Evolutionary conservation across 768 basidiomycete genomes (phyloP).

Genomic region (Amanita rimosa): DNA sequence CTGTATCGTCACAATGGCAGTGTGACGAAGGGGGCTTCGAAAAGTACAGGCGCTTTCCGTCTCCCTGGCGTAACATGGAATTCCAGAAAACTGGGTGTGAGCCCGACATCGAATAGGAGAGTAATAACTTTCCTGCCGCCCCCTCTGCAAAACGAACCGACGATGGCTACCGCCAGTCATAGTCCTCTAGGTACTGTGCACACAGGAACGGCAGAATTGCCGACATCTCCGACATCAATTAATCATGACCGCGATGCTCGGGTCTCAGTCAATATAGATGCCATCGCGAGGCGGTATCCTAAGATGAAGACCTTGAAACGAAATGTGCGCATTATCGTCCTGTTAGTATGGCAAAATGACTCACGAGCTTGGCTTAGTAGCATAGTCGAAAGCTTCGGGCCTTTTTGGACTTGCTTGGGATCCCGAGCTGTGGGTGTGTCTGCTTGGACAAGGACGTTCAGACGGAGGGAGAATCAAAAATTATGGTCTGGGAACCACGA

Average conservation of each 20-base stretch:
- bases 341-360: background rate
- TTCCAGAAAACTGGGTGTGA: background rate
- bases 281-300: conserved; percentile 1
- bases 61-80: background rate
- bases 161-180: background rate
- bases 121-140: conserved; percentile 6
- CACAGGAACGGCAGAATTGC: background rate
- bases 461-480: background rate
- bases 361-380: conserved; percentile 1
- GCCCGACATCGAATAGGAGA: background rate
- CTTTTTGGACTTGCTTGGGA: conserved; percentile 1
- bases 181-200: background rate
- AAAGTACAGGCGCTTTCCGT: background rate
- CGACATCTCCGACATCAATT: background rate
- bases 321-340: background rate
- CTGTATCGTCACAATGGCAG: background rate
- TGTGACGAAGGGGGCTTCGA: background rate
- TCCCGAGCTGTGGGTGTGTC: conserved; percentile 4
- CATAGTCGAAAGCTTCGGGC: background rate
- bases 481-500: conserved; percentile 3
- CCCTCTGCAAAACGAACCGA: background rate
- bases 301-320: background rate
- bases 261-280: background rate
- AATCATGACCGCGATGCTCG: background rate
- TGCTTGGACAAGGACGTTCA: background rate